phyloP scores from a whole-genome alignment of 2,329 filamentous ascomycete genomes.

The Orbilia oligospora region DNA sequence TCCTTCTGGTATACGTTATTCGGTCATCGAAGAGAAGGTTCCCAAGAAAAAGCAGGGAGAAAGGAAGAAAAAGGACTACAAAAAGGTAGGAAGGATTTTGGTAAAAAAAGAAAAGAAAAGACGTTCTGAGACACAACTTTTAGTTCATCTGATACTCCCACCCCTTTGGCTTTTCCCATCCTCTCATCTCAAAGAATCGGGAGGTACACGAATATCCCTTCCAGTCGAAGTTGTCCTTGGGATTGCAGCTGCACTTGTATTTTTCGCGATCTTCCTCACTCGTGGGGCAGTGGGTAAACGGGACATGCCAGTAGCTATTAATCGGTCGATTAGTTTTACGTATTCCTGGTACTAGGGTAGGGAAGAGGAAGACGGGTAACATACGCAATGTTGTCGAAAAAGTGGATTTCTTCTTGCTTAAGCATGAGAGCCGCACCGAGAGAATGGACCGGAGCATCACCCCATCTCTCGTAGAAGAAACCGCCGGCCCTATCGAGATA shows the following conservation, averaged over 20 bases:
- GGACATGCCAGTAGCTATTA: slow-evolving; percentile 87
- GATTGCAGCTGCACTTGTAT: slow-evolving; percentile 93
- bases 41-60: neutral
- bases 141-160: slow-evolving; percentile 77
- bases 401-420: slow-evolving; percentile 94
- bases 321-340: slow-evolving; percentile 6
- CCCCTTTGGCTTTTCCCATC: slow-evolving; percentile 84
- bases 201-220: slow-evolving; percentile 81
- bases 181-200: slow-evolving; percentile 86
- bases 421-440: slow-evolving; percentile 90
- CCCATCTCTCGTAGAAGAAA: slow-evolving; percentile 88
- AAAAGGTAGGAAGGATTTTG: neutral
- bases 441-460: slow-evolving; percentile 97
- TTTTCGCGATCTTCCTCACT: slow-evolving; percentile 86
- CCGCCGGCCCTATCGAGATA: slow-evolving; percentile 89
- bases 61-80: neutral
- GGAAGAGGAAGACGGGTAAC: slow-evolving; percentile 2
- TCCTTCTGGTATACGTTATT: slow-evolving; percentile 17
- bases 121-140: neutral
- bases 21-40: neutral
- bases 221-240: slow-evolving; percentile 99
- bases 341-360: neutral
- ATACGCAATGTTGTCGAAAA: slow-evolving; percentile 94
- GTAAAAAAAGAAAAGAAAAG: neutral
- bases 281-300: slow-evolving; percentile 97